phyloP scores from a whole-genome alignment of 495 filamentous ascomycete species.

The Pyrenula aspistea region DNA sequence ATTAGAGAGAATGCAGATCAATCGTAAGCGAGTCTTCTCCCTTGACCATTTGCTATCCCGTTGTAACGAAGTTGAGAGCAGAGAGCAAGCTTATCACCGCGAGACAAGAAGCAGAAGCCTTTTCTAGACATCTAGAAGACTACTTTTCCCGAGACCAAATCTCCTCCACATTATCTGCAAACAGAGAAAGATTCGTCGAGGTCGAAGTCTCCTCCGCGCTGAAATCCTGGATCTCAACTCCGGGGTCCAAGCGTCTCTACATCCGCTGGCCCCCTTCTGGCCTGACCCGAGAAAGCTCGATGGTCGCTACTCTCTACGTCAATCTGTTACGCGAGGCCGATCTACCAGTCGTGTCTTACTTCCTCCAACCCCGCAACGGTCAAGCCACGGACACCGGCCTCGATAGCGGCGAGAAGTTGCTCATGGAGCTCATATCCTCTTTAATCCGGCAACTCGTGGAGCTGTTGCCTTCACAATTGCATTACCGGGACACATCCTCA shows the following conservation, averaged over 20 bases:
- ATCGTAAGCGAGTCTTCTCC: neutral
- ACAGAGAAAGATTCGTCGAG: neutral
- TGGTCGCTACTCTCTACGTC: neutral
- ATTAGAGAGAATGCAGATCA: neutral
- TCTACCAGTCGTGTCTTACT: neutral
- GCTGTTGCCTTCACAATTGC: neutral
- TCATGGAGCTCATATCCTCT: neutral
- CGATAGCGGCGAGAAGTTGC: neutral
- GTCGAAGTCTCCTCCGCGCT: neutral
- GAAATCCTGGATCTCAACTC: neutral
- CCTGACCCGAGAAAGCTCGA: neutral
- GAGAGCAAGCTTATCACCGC: neutral
- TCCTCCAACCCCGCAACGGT: neutral
- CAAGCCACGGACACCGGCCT: neutral
- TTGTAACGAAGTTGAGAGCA: no score
- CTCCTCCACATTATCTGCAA: neutral
- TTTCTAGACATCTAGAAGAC: neutral
- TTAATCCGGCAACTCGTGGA: neutral
- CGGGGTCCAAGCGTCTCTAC: neutral
- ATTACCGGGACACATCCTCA: neutral
- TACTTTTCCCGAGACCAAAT: neutral
- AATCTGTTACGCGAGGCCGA: neutral
- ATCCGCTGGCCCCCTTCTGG: neutral
- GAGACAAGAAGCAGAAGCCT: neutral
- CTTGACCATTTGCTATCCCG: no score